A percentile compares a stretch with the other conserved stretches of the same genome.
These are phyloP conservation scores for Fusarium piperis DNA, from an alignment of 2,329 filamentous ascomycete species.

Conservation along the genomic window DNA sequence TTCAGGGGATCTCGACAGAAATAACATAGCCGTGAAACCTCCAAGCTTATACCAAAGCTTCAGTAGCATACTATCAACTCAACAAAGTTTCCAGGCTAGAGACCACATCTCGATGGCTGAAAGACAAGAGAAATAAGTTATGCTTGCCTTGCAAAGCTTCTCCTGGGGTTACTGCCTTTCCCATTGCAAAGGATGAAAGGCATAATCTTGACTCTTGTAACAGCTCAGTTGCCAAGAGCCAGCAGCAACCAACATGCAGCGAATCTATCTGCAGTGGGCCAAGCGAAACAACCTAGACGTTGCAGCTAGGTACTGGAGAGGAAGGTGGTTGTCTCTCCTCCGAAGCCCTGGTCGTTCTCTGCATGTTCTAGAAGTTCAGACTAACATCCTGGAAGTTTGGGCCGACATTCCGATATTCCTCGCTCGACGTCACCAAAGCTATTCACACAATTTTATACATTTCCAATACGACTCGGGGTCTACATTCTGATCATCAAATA, in stretches of 20 bases:
- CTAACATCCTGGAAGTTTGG: background rate
- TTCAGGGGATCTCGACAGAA: background rate
- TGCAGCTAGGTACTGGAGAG: background rate
- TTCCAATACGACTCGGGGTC: rapidly evolving
- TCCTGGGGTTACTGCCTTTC: background rate
- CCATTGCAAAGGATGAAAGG: background rate
- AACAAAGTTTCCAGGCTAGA: background rate
- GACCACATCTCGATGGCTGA: background rate
- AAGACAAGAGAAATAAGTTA: background rate
- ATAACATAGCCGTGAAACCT: background rate
- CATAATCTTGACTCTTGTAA: background rate
- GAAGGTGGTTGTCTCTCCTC: background rate
- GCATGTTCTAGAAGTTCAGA: background rate
- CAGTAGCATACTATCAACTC: background rate
- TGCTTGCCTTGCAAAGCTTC: background rate
- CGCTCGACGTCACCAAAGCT: background rate
- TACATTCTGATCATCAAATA: background rate
- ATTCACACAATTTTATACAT: background rate
- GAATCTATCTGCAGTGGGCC: background rate
- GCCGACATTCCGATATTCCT: background rate
- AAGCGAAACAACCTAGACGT: background rate
- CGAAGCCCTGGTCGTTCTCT: background rate
- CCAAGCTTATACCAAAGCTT: background rate
- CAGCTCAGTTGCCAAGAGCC: background rate
- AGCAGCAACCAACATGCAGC: background rate